Conservation (phyloP, 2,329 filamentous ascomycete genomes). For the Alternaria brassicicola region DNA sequence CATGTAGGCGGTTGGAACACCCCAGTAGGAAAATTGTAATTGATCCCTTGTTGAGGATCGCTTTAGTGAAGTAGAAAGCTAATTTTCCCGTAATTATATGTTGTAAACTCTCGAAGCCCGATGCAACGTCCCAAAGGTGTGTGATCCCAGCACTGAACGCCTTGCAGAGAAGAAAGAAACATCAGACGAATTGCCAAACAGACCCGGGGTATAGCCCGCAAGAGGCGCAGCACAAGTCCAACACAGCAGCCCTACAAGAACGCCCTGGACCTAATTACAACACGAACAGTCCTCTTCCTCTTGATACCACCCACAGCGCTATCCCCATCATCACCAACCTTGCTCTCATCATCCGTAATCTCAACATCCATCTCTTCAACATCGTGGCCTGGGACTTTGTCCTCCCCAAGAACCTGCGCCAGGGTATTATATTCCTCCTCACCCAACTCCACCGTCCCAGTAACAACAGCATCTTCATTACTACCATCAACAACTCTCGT, state of each 20-base stretch:
- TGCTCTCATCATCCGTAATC: constrained; percentile 26
- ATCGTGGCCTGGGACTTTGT: not conserved
- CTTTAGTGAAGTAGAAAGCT: not conserved
- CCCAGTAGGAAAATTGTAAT: not conserved
- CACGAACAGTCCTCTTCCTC: constrained; percentile 39
- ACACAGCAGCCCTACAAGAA: constrained; percentile 31
- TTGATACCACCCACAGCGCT: constrained; percentile 28
- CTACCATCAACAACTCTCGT: constrained; percentile 17
- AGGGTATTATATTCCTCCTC: constrained; percentile 8
- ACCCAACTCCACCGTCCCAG: constrained; percentile 16
- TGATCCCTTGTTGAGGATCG: not conserved
- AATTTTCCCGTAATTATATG: not conserved
- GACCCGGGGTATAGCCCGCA: not conserved
- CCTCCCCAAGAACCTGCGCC: constrained; percentile 5
- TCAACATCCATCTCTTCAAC: constrained; percentile 28
- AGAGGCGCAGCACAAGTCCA: not conserved
- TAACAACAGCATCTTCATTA: constrained; percentile 14
- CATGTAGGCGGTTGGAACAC: too few relatives aligned
- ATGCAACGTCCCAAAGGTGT: not conserved
- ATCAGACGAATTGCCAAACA: not conserved
- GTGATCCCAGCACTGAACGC: not conserved
- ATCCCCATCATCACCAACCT: constrained; percentile 21
- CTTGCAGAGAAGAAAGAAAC: not conserved
- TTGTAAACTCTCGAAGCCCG: not conserved
- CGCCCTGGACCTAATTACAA: constrained; percentile 45